phyloP scores from a whole-genome alignment of 2,329 filamentous ascomycete species.

The Paraphaeosphaeria minitans region DNA sequence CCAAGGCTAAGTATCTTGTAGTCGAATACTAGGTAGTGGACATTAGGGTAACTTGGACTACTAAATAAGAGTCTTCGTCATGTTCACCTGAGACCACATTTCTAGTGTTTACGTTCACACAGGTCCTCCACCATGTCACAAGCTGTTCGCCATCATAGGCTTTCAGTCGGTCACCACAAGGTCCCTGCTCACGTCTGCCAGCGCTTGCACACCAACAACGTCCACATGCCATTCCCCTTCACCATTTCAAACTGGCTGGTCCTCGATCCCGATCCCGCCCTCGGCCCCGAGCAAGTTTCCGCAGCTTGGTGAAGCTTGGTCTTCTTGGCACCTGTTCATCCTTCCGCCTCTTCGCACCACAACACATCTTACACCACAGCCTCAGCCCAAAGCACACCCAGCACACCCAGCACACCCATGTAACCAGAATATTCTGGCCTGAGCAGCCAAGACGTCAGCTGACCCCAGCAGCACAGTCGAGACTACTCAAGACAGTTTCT shows the following conservation, averaged over 20 bases:
- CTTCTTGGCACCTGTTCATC: background rate
- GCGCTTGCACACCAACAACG: background rate
- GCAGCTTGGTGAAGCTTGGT: slow-evolving; percentile 11
- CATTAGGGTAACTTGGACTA: no score
- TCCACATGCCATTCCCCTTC: background rate
- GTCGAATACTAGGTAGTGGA: no score
- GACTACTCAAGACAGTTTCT: background rate
- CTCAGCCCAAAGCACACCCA: background rate
- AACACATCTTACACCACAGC: background rate
- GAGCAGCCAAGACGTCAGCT: background rate
- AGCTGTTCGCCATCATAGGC: no score
- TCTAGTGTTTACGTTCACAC: no score
- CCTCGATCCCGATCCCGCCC: slow-evolving; percentile 4
- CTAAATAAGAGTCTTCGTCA: no score
- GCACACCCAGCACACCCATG: background rate
- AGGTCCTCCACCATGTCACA: no score
- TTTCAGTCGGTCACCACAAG: background rate
- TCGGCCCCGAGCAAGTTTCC: slow-evolving; percentile 6
- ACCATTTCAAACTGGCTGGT: background rate
- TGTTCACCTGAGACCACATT: no score
- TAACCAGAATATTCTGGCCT: no score
- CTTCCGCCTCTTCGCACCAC: background rate
- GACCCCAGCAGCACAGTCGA: background rate
- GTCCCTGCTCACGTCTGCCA: background rate
- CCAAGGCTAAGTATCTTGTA: no score